Evolutionary conservation across 176 grass and related monocot genomes (phyloP).

Genomic region (Phoenix roebelenii): DNA sequence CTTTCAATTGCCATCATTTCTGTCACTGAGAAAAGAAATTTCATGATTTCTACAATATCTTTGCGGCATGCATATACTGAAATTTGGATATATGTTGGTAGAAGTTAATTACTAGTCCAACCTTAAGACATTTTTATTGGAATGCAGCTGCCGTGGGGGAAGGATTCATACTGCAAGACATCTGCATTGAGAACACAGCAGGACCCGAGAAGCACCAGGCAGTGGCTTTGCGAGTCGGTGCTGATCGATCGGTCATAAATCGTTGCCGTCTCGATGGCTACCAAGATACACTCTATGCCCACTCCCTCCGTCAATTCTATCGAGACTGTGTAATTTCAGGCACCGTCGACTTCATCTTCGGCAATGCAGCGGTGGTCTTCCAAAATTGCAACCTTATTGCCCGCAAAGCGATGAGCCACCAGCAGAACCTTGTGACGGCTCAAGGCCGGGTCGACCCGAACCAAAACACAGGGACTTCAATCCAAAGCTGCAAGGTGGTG

Average conservation of each 20-base stretch:
- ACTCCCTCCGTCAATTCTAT: constrained; percentile 48
- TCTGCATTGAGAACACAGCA: constrained; percentile 54
- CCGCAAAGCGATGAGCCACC: no score
- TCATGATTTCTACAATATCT: no score
- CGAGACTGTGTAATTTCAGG: constrained; percentile 47
- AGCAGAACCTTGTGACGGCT: no score
- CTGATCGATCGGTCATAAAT: constrained; percentile 44
- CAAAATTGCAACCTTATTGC: constrained; percentile 34
- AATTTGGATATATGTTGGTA: no score
- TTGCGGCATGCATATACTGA: no score
- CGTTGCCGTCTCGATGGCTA: constrained; percentile 47
- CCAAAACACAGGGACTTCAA: no score
- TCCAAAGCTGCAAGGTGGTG: no score
- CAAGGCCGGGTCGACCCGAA: no score
- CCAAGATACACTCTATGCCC: constrained; percentile 46
- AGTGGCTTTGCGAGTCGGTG: constrained; percentile 41
- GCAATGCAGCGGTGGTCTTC: constrained; percentile 64
- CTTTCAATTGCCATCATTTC: no score
- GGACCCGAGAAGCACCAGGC: constrained; percentile 50
- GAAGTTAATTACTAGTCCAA: no score
- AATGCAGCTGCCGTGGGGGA: constrained; percentile 33
- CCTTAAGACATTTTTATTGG: background rate
- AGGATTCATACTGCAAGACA: constrained; percentile 52
- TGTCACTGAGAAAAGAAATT: no score
- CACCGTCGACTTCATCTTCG: constrained; percentile 61